Base-by-base conservation (phyloP, 1,284 basidiomycete genomes). In the Apiotrichum porosum region DNA sequence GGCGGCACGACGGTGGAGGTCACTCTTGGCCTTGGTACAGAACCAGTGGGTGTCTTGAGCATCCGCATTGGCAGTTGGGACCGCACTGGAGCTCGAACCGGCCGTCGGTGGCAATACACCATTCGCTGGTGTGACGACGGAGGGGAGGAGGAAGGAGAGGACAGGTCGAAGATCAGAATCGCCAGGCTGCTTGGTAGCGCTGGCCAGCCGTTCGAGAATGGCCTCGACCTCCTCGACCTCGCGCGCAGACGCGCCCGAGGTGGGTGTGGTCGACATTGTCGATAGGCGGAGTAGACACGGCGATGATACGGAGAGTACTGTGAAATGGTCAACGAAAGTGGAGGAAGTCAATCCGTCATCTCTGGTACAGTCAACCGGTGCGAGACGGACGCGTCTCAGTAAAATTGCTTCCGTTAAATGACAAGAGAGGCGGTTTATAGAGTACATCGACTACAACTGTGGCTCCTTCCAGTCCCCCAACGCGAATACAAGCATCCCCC, bases 381-480 rank as follows among this genome's bases (percentile, higher is more conserved):
- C n/a, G n/a, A 28, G 8, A 28, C 26, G 26, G 18, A 35, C 18
- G 34, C 18, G 34, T 35, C 34, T n/a, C 14, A 34, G 33, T 12
- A 28, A 28, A 28, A 12, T 28, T 28, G 12, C 26, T 28, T 12
- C 26, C 26, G 26, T 12, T 28, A 28, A n/a, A 28, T 28, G 26
- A 6, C 12, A 28, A 6, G n/a, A n/a, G n/a, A n/a, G n/a, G n/a
- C n/a, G n/a, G 26, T 28, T 28, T 28, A 28, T 12, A 28, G 6
- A 28, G 8, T 34, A 34, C 44, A 6, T 28, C 14, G 14, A 10
- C 38, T 40, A 40, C 39, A 24, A 19, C 31, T 32, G 24, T 21
- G 22, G 34, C n/a, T 47, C 48, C 71, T 85, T 84, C 88, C 88
- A 90, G 61, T 89, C 87, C 49, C 88, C 84, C 42, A 91, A 73